Evolutionary conservation across 2,329 filamentous ascomycete genomes (phyloP), one percentile per base, ranked within the genome.

Genomic region (Ophiostoma perfectum): DNA sequence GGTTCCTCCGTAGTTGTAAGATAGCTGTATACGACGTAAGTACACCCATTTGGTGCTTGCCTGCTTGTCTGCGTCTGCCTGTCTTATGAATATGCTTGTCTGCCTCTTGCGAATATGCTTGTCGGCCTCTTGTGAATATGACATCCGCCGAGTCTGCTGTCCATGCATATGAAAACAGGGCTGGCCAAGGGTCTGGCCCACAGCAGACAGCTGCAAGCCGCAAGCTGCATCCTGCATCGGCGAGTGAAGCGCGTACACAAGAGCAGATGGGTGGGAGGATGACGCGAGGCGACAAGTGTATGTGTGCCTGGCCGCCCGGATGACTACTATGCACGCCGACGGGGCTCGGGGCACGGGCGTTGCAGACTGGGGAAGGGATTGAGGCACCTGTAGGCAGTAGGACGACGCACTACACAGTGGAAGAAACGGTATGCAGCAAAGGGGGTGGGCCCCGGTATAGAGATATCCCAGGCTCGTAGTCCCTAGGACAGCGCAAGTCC

Each of bases 341-440:
- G 55, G 55, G 38, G 55, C 27, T 38, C 27, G 55, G 27, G 55
- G 55, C 55, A 12, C 27, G 52, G 27, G 49, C 49, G n/a, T 55
- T 9, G 16, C 9, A 27, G 18, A 7, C n/a, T n/a, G 49, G 5
- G 27, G 1, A 27, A 3, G 18, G 45, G 47, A 52, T 16, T 14
- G 16, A 18, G 12, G 11, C 12, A 14, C n/a, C 16, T 12, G 9
- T 47, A 3, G 7, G 8, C 18, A 27, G 49, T 55, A 41, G 58
- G 14, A 41, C 5, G 16, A 41, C 27, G 27, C 27, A 27, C 27
- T 27, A 1, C 27, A 41, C 8, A 39, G 27, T 12, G 16, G 36
- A 62, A 41, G 4, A 62, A 36, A 62, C 58, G 58, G 58, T 41
- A 62, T 62, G 58, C 38, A 62, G 58, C 58, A 62, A 62, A 62